Base-by-base conservation (phyloP, 2,329 filamentous ascomycete genomes). In the Beauveria medogensis region DNA sequence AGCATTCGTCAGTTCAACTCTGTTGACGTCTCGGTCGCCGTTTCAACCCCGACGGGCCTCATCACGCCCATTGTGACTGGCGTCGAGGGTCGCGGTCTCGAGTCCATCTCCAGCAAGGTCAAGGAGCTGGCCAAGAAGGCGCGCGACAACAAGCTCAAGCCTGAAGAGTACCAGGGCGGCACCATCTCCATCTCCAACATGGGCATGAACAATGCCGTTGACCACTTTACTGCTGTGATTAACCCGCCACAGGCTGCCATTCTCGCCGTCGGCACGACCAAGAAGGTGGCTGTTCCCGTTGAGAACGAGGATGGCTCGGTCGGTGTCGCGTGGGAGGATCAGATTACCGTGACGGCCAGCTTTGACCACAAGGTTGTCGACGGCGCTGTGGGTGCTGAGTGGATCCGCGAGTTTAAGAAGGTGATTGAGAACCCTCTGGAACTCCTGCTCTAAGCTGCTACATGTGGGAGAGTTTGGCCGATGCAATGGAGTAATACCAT, bases 181-280 rank as follows among this genome's bases (percentile, higher is more conserved):
- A 96, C 91, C 74, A 96, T 99, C 80, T 97, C 93, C 76, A 97
- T 99, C 79, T 96, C 91, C 80, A 99, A 99, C 86, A 96, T 99
- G 94, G 94, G 94, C 77, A 99, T 99, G 94, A 99, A 99, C 85
- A 73, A 87, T 53, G 93, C 94, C 55, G 88, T 99, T 65, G 92
- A 97, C 79, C 86, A 92, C 75, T 99, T 99, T 80, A 97, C 94
- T 57, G 94, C 94, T 68, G 90, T 99, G 72, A 96, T 99, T 84
- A 99, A 99, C 86, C 94, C 95, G 67, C 94, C 94, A 59, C 95
- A 99, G 81, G 90, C 94, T 59, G 89, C 87, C 72, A 99, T 99
- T 74, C 83, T 99, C 65, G 93, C 94, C 60, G 90, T 99, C 63
- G 94, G 95, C 70, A 95, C 92, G 67, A 92, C 91, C 69, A 90